Base-by-base conservation (phyloP, 768 basidiomycete species). In the Leccinum broughii region DNA sequence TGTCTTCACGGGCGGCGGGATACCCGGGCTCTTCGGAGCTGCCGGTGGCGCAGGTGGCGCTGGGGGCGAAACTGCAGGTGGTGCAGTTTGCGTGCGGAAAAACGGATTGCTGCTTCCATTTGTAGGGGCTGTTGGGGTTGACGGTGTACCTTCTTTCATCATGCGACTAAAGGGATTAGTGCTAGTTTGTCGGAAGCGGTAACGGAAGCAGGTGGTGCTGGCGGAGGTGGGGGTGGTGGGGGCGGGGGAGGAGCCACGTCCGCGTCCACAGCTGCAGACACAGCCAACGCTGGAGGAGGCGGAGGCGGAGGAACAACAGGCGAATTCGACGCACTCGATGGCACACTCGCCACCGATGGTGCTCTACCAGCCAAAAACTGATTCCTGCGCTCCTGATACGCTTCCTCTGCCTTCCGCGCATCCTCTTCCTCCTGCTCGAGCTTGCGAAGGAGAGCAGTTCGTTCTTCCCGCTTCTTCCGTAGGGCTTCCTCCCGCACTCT, bases 101-200 rank as follows among this genome's bases (percentile, higher is more conserved):
- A 89, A 97, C 0, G 95, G 93, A 67, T 96, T 96, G 28, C 82
- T 85, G 53, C 79, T 77, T 49, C 80, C 84, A 9, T 77, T 80
- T 59, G 71, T 52, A 34, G 64, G 24, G 5, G 59, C 17, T 30
- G 57, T 65, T 2, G 78, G 61, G 37, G 76, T 53, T 20, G 77
- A 62, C 0, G 68, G 66, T 4, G 77, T 75, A 11, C 78, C 81
- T 53, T 82, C 80, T 59, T 82, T 81, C 63, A 85, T 80, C 46
- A 93, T 66, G 13, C 83, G 82, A 72, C 84, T 90, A 72, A 95
- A 95, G 0, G 93, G 93, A 72, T 95, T 95, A 9, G 85, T 92
- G 55, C 78, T 80, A 5, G 85, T 65, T 85, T 86, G 41, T 84
- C 80, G 1, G 71, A 54, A 20, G 56, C 56, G 41, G 80, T 69